Conservation (phyloP, 192 early-diverging fungal genomes). For the Thoreauomyces humboldtii region DNA sequence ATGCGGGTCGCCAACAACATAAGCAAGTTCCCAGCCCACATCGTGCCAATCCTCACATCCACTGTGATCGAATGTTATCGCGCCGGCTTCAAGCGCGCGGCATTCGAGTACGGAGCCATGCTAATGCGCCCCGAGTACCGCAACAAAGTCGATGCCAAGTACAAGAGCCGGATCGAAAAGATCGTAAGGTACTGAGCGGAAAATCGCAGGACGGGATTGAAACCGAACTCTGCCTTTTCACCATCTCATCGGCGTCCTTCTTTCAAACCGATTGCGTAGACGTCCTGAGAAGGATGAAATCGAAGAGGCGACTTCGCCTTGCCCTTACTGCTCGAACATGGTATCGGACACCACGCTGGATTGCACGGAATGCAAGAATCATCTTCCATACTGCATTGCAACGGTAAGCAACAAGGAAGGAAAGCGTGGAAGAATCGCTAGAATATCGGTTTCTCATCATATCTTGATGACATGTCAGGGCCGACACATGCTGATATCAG, state of each 20-base stretch:
- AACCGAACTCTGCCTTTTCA: no score
- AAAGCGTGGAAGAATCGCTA: background rate
- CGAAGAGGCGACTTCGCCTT: slow-evolving; percentile 46
- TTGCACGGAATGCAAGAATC: slow-evolving; percentile 58
- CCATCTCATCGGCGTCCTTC: no score
- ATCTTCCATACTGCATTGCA: slow-evolving; percentile 61
- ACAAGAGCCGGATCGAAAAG: slow-evolving; percentile 55
- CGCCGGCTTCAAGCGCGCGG: slow-evolving; percentile 47
- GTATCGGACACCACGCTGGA: slow-evolving; percentile 50
- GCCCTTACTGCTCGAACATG: slow-evolving; percentile 47
- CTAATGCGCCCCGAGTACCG: slow-evolving; percentile 61
- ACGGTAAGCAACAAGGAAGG: slow-evolving; percentile 47
- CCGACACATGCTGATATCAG: slow-evolving; percentile 47
- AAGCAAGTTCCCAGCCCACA: slow-evolving; percentile 54
- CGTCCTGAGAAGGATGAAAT: slow-evolving; percentile 52
- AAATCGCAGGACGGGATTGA: background rate
- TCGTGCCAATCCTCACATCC: slow-evolving; percentile 56
- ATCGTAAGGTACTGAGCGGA: slow-evolving; percentile 41
- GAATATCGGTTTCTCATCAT: background rate
- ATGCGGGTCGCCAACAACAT: slow-evolving; percentile 56
- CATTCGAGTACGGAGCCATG: slow-evolving; percentile 56
- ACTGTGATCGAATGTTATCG: slow-evolving; percentile 64
- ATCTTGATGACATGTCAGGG: slow-evolving; percentile 34
- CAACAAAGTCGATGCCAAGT: slow-evolving; percentile 55
- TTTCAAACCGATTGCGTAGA: slow-evolving; percentile 23